Percentiles rank a stretch among this genome's conserved stretches.
These are phyloP conservation scores for Ophiocordyceps camponoti-saundersi DNA, from an alignment of 2,329 filamentous ascomycete species.

Conservation along the genomic window DNA sequence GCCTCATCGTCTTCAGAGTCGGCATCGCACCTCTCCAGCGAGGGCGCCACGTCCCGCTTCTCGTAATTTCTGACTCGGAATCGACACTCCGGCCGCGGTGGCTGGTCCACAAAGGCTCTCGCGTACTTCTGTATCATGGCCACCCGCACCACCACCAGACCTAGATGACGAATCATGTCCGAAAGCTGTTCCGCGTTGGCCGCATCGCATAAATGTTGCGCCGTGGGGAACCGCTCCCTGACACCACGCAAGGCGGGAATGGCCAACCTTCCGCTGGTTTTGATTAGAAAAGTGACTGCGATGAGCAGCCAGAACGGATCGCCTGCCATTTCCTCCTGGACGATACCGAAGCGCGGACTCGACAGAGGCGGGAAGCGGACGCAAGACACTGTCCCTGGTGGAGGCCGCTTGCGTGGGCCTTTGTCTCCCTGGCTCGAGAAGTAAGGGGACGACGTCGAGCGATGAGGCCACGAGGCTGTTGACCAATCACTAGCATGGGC, in stretches of 20 bases:
- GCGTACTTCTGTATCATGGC: slow-evolving; percentile 54
- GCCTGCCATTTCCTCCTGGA: slow-evolving; percentile 63
- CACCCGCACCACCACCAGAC: slow-evolving; percentile 52
- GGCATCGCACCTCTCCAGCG: neutral
- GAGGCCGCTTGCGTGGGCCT: slow-evolving; percentile 14
- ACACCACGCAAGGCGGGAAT: slow-evolving; percentile 60
- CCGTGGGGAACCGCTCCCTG: slow-evolving; percentile 50
- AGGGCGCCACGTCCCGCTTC: slow-evolving; percentile 12
- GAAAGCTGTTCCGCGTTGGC: slow-evolving; percentile 33
- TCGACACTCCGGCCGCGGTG: slow-evolving; percentile 41
- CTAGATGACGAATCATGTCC: slow-evolving; percentile 49
- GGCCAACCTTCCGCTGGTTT: slow-evolving; percentile 56
- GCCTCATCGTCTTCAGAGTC: slow-evolving; percentile 17
- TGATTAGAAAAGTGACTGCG: slow-evolving; percentile 71
- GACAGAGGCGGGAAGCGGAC: slow-evolving; percentile 53
- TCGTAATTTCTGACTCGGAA: slow-evolving; percentile 34
- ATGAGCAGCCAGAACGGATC: slow-evolving; percentile 69
- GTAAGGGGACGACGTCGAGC: slow-evolving; percentile 13
- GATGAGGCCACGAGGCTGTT: neutral
- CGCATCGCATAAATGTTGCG: slow-evolving; percentile 39
- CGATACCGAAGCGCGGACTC: slow-evolving; percentile 51
- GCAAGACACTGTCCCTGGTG: slow-evolving; percentile 29
- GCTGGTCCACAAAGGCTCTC: slow-evolving; percentile 44
- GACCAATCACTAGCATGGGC: neutral
- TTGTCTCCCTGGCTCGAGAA: slow-evolving; percentile 9